Conservation (phyloP, 1,284 basidiomycete species). For the Moesziomyces globuligerus region DNA sequence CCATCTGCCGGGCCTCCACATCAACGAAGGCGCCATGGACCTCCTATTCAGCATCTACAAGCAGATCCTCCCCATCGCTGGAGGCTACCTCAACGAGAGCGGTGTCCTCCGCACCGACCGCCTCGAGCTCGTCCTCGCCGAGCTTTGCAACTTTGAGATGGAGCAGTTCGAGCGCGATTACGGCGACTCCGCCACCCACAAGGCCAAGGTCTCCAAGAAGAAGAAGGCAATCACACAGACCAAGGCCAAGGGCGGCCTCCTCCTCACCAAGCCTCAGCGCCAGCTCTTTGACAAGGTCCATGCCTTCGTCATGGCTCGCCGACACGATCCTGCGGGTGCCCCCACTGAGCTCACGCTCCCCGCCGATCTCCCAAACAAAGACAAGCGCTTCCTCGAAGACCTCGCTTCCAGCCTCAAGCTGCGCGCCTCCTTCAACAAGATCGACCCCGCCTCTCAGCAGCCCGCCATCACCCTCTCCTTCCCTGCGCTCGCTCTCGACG, state of each 20-base stretch:
- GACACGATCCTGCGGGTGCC: constrained; percentile 73
- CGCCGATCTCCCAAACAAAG: constrained; percentile 37
- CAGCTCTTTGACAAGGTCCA: constrained; percentile 71
- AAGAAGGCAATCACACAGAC: constrained; percentile 79
- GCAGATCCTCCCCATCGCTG: constrained; percentile 83
- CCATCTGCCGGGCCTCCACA: constrained; percentile 94
- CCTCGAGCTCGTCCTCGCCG: constrained; percentile 85
- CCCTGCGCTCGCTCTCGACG: constrained; percentile 33
- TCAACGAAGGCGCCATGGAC: constrained; percentile 95
- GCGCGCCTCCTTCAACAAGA: constrained; percentile 59
- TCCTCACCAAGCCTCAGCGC: constrained; percentile 35
- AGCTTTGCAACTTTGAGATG: constrained; percentile 86
- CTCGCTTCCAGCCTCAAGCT: constrained; percentile 55
- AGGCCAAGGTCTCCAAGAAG: constrained; percentile 68
- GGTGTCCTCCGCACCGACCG: constrained; percentile 84
- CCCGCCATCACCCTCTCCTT: constrained; percentile 55
- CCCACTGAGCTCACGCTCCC: constrained; percentile 51
- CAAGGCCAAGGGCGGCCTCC: constrained; percentile 73
- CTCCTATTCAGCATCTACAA: constrained; percentile 94
- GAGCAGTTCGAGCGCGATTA: constrained; percentile 91
- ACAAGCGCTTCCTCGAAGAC: constrained; percentile 55
- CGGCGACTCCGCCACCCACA: constrained; percentile 75
- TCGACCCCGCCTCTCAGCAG: constrained; percentile 54
- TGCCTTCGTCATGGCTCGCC: constrained; percentile 81
- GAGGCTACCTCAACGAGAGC: constrained; percentile 92